phyloP scores from a whole-genome alignment of 2,329 filamentous ascomycete species.

The Talaromyces sp. region DNA sequence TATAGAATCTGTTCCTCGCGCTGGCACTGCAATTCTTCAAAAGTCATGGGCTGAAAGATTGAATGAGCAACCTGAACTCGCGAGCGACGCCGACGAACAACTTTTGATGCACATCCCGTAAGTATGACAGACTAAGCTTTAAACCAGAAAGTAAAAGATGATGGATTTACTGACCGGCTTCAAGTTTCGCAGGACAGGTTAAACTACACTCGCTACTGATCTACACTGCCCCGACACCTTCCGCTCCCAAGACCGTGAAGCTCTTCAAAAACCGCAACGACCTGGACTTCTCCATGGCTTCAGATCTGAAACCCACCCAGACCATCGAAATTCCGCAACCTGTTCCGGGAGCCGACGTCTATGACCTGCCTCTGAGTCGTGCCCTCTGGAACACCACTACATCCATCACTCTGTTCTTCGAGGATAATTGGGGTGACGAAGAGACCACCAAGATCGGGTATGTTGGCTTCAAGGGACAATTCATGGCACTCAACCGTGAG shows the following conservation, averaged over 20 bases:
- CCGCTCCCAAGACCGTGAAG: constrained; percentile 77
- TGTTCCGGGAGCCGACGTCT: constrained; percentile 58
- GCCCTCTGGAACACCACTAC: constrained; percentile 85
- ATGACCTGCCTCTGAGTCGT: constrained; percentile 85
- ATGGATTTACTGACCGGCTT: not conserved
- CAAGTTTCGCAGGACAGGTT: constrained; percentile 85
- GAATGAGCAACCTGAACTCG: constrained; percentile 67
- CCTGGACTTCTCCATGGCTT: constrained; percentile 76
- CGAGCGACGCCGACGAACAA: constrained; percentile 87
- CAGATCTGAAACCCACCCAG: constrained; percentile 69
- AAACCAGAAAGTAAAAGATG: not conserved
- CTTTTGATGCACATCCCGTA: constrained; percentile 89
- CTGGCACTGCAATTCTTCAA: constrained; percentile 72
- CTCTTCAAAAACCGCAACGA: constrained; percentile 83
- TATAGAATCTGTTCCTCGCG: constrained; percentile 58
- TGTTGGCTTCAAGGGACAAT: constrained; percentile 90
- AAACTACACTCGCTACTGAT: constrained; percentile 88
- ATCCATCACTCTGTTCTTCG: constrained; percentile 78
- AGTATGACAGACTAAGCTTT: constrained; percentile 34
- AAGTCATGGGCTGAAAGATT: constrained; percentile 90
- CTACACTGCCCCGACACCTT: constrained; percentile 67
- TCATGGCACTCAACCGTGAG: constrained; percentile 79
- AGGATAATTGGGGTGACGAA: constrained; percentile 87
- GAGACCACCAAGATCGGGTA: constrained; percentile 77
- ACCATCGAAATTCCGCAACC: constrained; percentile 74